Conservation (phyloP, 805 yeast species). For the Starmerella vaccinii region DNA sequence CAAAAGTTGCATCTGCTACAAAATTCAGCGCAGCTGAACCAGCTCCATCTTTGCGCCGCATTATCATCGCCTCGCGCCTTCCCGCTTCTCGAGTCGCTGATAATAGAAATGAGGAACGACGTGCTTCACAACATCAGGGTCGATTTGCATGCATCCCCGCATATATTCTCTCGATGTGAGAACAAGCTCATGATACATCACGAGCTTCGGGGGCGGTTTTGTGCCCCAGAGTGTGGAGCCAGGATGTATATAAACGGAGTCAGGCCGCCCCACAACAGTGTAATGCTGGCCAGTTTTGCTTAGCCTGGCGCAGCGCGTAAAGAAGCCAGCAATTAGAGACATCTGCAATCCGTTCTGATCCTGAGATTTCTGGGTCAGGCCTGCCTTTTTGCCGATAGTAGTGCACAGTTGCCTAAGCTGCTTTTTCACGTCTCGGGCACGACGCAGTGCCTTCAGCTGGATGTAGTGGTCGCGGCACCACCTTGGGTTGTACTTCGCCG, state of each 20-base stretch:
- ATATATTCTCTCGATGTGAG: slow-evolving; percentile 80
- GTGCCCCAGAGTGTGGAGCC: slow-evolving; percentile 67
- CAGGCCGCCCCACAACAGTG: slow-evolving; percentile 30
- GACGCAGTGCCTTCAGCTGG: slow-evolving; percentile 63
- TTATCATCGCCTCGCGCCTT: background rate
- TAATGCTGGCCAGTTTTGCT: slow-evolving; percentile 41
- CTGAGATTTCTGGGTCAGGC: slow-evolving; percentile 44
- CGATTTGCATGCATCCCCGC: slow-evolving; percentile 69
- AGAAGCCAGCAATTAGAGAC: slow-evolving; percentile 56
- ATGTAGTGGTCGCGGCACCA: slow-evolving; percentile 80
- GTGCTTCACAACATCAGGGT: slow-evolving; percentile 68
- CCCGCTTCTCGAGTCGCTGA: slow-evolving; percentile 55
- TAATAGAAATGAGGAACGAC: slow-evolving; percentile 34
- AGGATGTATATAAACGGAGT: slow-evolving; percentile 67
- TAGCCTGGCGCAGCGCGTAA: slow-evolving; percentile 53
- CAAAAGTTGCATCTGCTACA: no score
- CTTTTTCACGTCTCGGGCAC: slow-evolving; percentile 69
- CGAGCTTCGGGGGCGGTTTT: slow-evolving; percentile 57
- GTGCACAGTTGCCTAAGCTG: slow-evolving; percentile 55
- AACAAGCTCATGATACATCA: slow-evolving; percentile 79
- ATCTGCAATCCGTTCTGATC: slow-evolving; percentile 50
- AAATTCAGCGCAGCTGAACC: no score
- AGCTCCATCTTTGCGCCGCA: no score
- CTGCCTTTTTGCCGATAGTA: slow-evolving; percentile 38
- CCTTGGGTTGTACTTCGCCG: slow-evolving; percentile 42